Percentiles rank a stretch among this genome's conserved stretches.
These are phyloP conservation scores for Mycena latifolia DNA, from an alignment of 768 basidiomycete genomes.

Conservation along the genomic window DNA sequence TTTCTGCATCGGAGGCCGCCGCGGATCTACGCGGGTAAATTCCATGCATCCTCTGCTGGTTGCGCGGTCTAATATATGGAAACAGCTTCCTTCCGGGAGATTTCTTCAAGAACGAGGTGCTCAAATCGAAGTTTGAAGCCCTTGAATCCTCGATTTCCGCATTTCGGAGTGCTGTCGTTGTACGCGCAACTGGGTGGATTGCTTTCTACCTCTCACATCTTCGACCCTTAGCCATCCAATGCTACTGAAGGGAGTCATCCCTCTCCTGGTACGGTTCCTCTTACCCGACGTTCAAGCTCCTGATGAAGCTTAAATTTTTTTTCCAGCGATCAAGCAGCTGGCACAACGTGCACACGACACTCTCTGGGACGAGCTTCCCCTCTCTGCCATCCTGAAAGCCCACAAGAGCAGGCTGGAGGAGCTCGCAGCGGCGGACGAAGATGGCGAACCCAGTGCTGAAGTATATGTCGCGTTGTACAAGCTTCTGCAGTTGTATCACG, in stretches of 20 bases:
- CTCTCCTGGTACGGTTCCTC: background rate
- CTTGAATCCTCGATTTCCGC: slow-evolving; percentile 5
- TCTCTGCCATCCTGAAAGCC: background rate
- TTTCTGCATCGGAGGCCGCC: background rate
- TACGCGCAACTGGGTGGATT: background rate
- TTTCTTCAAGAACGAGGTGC: background rate
- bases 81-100: slow-evolving; percentile 4
- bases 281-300: background rate
- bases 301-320: background rate
- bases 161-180: background rate
- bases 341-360: slow-evolving; percentile 8
- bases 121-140: background rate
- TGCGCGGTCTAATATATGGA: background rate
- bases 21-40: slow-evolving; percentile 6
- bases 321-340: slow-evolving; percentile 7
- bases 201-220: no score
- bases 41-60: background rate
- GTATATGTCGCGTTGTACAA: slow-evolving; percentile 5
- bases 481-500: slow-evolving; percentile 2
- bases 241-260: no score
- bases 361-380: slow-evolving; percentile 11
- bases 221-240: no score
- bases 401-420: background rate
- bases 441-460: background rate
- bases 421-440: background rate